Conservation (phyloP, 345 rosid species). For the Eucalyptus curtisii region DNA sequence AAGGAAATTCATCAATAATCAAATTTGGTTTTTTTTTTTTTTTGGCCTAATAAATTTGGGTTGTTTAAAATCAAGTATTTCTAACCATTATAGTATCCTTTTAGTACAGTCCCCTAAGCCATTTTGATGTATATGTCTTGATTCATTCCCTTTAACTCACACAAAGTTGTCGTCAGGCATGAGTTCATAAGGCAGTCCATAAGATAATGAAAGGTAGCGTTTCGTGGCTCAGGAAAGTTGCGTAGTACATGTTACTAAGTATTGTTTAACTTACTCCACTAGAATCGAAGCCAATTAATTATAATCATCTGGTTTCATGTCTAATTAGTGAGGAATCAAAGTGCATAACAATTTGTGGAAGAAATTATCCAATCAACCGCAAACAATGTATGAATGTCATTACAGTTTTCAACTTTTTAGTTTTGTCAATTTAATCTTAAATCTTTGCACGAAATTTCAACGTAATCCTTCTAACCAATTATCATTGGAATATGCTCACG, state of each 20-base stretch:
- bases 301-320: not conserved
- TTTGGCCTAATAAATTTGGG: too few species aligned
- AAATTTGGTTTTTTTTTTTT: not conserved
- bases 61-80: not conserved
- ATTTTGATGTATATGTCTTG: not conserved
- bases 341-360: not conserved
- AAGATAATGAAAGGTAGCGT: not conserved
- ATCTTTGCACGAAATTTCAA: fast-evolving
- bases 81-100: not conserved
- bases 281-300: not conserved
- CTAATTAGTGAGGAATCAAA: not conserved
- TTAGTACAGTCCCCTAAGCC: not conserved
- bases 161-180: not conserved
- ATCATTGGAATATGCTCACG: fast-evolving
- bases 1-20: not conserved
- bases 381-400: not conserved
- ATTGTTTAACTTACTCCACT: not conserved
- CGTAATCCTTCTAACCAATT: fast-evolving
- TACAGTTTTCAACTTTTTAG: not conserved
- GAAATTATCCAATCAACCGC: too few species aligned
- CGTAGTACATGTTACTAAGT: not conserved
- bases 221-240: not conserved
- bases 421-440: too few species aligned
- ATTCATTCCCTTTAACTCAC: not conserved
- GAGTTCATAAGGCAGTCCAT: not conserved